Conservation (phyloP, 2,329 filamentous ascomycete genomes). For the Phoma sp. region DNA sequence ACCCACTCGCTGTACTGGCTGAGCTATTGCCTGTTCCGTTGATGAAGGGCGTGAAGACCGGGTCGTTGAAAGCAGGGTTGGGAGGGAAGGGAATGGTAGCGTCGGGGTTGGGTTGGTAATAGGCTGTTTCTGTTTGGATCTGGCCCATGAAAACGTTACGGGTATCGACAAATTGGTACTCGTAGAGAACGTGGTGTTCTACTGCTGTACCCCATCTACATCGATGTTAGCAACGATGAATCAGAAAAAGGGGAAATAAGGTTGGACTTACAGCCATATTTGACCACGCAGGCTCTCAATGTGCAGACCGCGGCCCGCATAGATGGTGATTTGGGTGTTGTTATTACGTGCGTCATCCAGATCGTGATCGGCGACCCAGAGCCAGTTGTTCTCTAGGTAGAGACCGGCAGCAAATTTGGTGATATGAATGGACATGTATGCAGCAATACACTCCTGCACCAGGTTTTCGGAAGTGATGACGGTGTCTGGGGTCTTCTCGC, state of each 20-base stretch:
- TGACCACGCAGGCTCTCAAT: slow-evolving; percentile 64
- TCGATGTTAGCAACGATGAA: slow-evolving; percentile 8
- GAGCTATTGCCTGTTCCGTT: slow-evolving; percentile 33
- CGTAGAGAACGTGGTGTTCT: slow-evolving; percentile 69
- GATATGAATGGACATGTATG: slow-evolving; percentile 64
- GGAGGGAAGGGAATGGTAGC: slow-evolving; percentile 70
- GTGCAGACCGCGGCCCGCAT: slow-evolving; percentile 81
- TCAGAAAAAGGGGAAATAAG: slow-evolving; percentile 59
- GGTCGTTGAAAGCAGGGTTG: slow-evolving; percentile 68
- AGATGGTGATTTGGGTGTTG: slow-evolving; percentile 75
- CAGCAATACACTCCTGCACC: slow-evolving; percentile 72
- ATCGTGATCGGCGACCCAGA: slow-evolving; percentile 85
- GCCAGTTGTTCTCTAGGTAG: slow-evolving; percentile 90
- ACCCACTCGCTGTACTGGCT: slow-evolving; percentile 57
- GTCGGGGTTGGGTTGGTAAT: slow-evolving; percentile 83
- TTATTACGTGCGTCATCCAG: slow-evolving; percentile 75
- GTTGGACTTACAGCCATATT: slow-evolving; percentile 59
- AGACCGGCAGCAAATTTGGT: slow-evolving; percentile 63
- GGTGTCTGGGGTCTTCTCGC: slow-evolving; percentile 74
- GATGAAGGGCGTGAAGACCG: slow-evolving; percentile 71
- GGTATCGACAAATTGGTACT: slow-evolving; percentile 84
- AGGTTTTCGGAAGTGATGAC: slow-evolving; percentile 58
- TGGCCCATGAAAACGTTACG: slow-evolving; percentile 81
- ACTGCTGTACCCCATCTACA: slow-evolving; percentile 70
- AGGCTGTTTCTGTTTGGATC: slow-evolving; percentile 89